Base-by-base conservation (phyloP, 257 asterid species). In the Plectranthus barbatus region DNA sequence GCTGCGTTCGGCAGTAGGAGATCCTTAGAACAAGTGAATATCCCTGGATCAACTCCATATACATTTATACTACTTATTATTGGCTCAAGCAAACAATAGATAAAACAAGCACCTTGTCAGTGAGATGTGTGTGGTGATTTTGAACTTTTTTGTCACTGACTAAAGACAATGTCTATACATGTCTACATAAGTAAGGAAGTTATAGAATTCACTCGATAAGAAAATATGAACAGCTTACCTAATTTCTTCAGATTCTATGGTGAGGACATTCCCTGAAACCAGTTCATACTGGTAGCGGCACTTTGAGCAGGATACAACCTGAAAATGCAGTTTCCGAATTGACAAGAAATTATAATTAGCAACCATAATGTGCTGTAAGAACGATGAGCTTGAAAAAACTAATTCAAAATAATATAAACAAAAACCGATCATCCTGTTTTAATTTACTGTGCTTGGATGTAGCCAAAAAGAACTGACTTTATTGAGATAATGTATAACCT, bases 1-100 rank as follows among this genome's bases (percentile, higher is more conserved):
- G 97, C 98, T 89, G 97, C 97, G 95, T 84, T 85, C 93, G 95
- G 88, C 78, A 88, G 86, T 86, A 89, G 86, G 86, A 92, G 90
- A 89, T 83, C 96, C 97, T 91, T 91, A 91, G 98, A 84, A 83
- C 83, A 88, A 82, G 94, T 82, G 82, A 81, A 83, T 82, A 77
- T 86, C 81, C 87, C 88, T 76, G 76, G 88, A 91, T 91, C 94
- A 91, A 84, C 80, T 75, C 80, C 88, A 57, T 72, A 67, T 67
- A 55, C 48, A 75, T 53, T 52, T 69, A 65, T 50, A 50, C 66
- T 60, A 62, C 69, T 60, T 46, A 73, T 62, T 60, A 70, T 62
- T 14, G 56, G 76, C 77, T 66, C 57, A 69, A 74, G 67, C 62
- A 63, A 62, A 62, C 64, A 61, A 45, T 47, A 50, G 60, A 62